phyloP scores from a whole-genome alignment of 805 yeast species.

The Yarrowia osloensis region DNA sequence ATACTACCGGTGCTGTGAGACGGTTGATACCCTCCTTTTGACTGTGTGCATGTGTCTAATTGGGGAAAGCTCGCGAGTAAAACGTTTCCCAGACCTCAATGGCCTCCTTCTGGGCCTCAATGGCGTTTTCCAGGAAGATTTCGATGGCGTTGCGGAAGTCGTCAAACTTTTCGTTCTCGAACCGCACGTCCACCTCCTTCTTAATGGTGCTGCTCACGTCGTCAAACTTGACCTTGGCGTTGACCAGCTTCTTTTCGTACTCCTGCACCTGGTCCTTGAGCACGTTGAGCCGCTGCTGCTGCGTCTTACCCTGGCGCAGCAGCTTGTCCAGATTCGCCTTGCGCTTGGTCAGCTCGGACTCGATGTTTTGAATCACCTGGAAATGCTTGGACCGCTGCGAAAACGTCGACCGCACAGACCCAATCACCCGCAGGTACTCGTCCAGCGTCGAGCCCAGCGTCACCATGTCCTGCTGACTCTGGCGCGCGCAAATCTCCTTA shows the following conservation, averaged over 20 bases:
- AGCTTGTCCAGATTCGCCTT: conserved; percentile 51
- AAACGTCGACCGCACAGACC: conserved; percentile 71
- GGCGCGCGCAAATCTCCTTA: conserved; percentile 72
- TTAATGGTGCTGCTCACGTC: conserved; percentile 65
- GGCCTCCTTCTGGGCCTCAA: conserved; percentile 88
- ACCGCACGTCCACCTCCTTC: conserved; percentile 57
- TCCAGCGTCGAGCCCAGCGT: conserved; percentile 86
- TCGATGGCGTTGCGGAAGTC: conserved; percentile 91
- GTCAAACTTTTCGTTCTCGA: conserved; percentile 72
- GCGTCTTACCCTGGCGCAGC: conserved; percentile 51
- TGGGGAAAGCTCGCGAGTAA: conserved; percentile 45
- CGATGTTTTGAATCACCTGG: conserved; percentile 49
- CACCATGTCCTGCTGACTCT: conserved; percentile 79
- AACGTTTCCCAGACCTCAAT: conserved; percentile 56
- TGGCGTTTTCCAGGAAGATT: conserved; percentile 82
- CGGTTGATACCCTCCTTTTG: background rate
- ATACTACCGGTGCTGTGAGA: background rate
- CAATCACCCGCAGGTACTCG: conserved; percentile 77
- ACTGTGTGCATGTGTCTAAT: background rate
- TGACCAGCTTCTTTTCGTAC: conserved; percentile 55
- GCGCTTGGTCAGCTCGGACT: conserved; percentile 52
- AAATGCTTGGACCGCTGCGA: conserved; percentile 67
- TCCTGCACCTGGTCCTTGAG: conserved; percentile 61
- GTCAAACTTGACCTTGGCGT: conserved; percentile 62
- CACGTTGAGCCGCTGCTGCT: conserved; percentile 61